Percentiles rank a stretch among this genome's conserved stretches.
These are phyloP conservation scores for Endogone sp. DNA, from an alignment of 192 early-diverging fungal genomes.

Conservation along the genomic window DNA sequence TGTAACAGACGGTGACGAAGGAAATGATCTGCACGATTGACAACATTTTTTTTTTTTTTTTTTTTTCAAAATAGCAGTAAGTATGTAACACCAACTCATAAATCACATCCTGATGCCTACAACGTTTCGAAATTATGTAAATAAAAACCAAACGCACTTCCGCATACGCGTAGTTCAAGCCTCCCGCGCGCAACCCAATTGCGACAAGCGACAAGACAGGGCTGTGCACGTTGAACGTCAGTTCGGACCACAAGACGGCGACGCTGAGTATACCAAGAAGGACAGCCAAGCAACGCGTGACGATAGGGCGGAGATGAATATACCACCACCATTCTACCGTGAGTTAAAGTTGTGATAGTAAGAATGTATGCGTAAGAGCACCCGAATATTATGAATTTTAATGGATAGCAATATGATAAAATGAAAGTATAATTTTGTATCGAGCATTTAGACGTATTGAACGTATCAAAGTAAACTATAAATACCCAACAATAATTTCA, in stretches of 20 bases:
- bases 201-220: constrained; percentile 73
- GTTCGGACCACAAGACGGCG: constrained; percentile 89
- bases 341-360: constrained; percentile 1
- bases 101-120: no score
- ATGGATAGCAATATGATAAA: no score
- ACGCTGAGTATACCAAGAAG: constrained; percentile 59
- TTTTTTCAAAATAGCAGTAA: no score
- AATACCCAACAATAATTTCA: constrained; percentile 8
- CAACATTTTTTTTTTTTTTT: no score
- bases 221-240: constrained; percentile 73
- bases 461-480: background rate
- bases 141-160: constrained; percentile 37
- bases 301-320: constrained; percentile 62
- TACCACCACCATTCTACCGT: constrained; percentile 83
- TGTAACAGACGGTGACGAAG: constrained; percentile 79
- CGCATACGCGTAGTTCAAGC: constrained; percentile 56
- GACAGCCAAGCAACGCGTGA: constrained; percentile 54
- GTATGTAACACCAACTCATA: no score
- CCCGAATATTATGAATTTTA: no score
- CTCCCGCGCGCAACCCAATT: constrained; percentile 49
- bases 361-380: background rate
- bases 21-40: constrained; percentile 55
- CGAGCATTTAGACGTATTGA: background rate
- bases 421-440: no score
- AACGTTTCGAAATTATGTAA: constrained; percentile 30